phyloP scores from a whole-genome alignment of 73 alveolate species.

The Paramecium pentaurelia region DNA sequence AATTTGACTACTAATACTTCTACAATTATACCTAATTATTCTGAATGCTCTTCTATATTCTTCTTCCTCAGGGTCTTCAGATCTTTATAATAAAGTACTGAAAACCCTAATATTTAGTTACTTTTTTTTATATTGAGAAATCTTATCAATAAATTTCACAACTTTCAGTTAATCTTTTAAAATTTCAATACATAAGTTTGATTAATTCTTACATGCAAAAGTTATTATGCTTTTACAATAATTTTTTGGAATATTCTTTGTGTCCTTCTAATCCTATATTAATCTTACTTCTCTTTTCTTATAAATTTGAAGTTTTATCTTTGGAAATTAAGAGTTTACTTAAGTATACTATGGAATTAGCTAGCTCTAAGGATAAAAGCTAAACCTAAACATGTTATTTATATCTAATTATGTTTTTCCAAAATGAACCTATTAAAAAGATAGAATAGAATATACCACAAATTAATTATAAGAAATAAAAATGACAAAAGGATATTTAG shows the following conservation, averaged over 20 bases:
- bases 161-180: background rate
- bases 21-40: background rate
- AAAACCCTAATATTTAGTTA: background rate
- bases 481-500: background rate
- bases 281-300: background rate
- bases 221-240: slow-evolving; percentile 4
- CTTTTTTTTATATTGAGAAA: background rate
- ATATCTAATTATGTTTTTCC: background rate
- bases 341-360: background rate
- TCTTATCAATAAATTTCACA: background rate
- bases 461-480: background rate
- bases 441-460: background rate
- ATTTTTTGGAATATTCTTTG: slow-evolving; percentile 18
- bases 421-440: background rate
- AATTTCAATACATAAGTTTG: background rate
- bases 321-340: background rate
- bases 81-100: background rate
- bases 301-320: background rate
- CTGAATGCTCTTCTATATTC: background rate
- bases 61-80: background rate
- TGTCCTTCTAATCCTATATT: background rate
- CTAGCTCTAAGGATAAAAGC: background rate
- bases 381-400: background rate
- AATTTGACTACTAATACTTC: background rate
- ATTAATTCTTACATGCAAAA: background rate